Percentiles rank a stretch among this genome's conserved stretches.
Evolutionary conservation across 306 rosid species (phyloP).

Genomic region (Sicyos edulis): DNA sequence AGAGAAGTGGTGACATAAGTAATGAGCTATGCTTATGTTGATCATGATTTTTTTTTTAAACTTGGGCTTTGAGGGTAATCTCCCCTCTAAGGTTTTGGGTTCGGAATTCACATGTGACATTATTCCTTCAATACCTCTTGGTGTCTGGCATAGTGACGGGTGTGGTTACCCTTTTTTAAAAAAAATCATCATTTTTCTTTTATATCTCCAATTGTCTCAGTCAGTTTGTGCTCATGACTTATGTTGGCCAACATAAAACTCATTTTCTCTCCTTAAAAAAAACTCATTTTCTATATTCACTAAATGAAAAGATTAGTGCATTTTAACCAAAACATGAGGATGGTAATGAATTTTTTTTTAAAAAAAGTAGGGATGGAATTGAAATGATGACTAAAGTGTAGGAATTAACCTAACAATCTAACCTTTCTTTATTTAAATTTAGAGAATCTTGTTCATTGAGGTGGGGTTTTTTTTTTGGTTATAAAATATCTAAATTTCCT

Average conservation of each 20-base stretch:
- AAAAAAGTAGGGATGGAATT: neutral
- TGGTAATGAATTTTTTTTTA: neutral
- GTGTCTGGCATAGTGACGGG: no score
- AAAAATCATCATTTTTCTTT: no score
- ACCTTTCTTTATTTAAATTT: neutral
- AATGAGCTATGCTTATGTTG: no score
- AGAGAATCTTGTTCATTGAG: neutral
- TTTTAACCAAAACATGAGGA: neutral
- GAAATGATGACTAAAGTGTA: neutral
- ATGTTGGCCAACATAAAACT: neutral
- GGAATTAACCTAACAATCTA: neutral
- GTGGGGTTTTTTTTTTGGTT: neutral
- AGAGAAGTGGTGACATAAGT: no score
- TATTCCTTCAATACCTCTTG: no score
- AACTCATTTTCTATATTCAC: neutral
- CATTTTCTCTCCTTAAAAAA: neutral
- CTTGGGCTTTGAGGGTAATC: no score
- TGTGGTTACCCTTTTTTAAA: no score
- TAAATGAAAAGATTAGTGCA: neutral
- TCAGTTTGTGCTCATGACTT: no score
- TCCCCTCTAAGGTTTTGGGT: no score
- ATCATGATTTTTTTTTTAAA: no score
- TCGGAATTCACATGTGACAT: no score
- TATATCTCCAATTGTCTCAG: no score
- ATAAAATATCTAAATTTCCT: neutral